phyloP scores from a whole-genome alignment of 177 flowering plant genomes.

The Tripterygium wilfordii region DNA sequence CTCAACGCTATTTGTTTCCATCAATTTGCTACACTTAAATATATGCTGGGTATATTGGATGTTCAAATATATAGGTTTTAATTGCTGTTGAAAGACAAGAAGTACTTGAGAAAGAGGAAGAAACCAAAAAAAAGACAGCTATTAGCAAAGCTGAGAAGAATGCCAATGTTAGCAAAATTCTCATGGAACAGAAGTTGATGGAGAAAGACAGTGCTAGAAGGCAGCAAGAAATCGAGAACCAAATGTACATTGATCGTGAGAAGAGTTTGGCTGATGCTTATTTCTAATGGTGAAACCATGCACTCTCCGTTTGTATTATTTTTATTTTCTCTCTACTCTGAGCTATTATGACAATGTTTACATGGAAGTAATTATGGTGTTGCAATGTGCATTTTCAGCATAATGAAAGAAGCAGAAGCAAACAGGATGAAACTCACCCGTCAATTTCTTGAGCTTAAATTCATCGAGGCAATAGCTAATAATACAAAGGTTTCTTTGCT shows the following conservation, averaged over 20 bases:
- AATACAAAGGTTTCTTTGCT: conserved; percentile 92
- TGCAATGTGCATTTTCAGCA: too few species aligned
- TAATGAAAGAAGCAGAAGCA: conserved; percentile 82
- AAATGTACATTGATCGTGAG: conserved; percentile 77
- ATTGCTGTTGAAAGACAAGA: conserved; percentile 83
- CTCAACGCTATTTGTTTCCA: too few species aligned
- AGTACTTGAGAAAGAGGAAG: conserved; percentile 93
- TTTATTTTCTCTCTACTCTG: background rate
- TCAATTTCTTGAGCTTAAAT: conserved; percentile 74
- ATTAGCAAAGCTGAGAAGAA: conserved; percentile 86
- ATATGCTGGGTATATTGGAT: background rate
- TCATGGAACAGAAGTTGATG: conserved; percentile 84
- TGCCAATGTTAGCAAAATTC: conserved; percentile 80
- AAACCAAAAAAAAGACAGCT: conserved; percentile 86
- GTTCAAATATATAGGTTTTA: conserved; percentile 45
- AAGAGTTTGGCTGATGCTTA: conserved; percentile 88
- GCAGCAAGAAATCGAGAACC: conserved; percentile 78
- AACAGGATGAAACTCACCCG: conserved; percentile 89
- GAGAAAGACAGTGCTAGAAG: conserved; percentile 75
- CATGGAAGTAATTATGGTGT: too few species aligned
- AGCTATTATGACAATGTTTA: background rate
- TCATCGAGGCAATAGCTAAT: conserved; percentile 79
- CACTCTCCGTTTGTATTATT: background rate
- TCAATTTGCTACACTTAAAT: too few species aligned
- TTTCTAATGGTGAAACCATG: conserved; percentile 46